Base-by-base conservation (phyloP, 148 eudicot genomes). In the Camellia sinensis region DNA sequence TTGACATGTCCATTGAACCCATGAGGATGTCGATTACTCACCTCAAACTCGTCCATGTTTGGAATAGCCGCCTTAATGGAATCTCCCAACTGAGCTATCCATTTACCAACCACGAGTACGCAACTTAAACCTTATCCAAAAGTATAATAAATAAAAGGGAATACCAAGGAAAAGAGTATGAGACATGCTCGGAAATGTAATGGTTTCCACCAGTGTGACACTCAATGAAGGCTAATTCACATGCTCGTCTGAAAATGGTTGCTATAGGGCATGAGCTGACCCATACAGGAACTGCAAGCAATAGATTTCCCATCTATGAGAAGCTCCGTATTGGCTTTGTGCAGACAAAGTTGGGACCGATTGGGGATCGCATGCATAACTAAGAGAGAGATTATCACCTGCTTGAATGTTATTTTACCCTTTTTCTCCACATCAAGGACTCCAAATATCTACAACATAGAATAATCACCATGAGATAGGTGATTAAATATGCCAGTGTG, bases 211-310 rank as follows among this genome's bases (percentile, higher is more conserved):
- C 64, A 50, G 21, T 69, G 29, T 82, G 83, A 71, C 89, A 86
- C 76, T 67, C 71, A 37, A 71, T 48, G 76, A 91, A 91, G 61
- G 89, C 90, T 50, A 76, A 52, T 80, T 87, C 92, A 75, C 94
- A 89, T 57, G 89, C 88, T 60, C 74, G 84, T 67, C 81, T 81
- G 75, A 91, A 91, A 83, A 62, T 56, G 89, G 92, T 74, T 91
- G 92, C 80, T 85, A 85, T 78, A 89, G 61, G 63, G 89, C 78
- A 82, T 86, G 82, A 63, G 89, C 84, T 60, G 94, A 89, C 29
- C 86, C 92, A 40, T 78, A 60, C 76, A 91, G 85, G 83, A 91
- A 91, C 94, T 91, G 87, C 69, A 80, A 74, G 7, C 11, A 71
- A 9, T 61, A n/a, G 11, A 59, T 52, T 12, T 66, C 46, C 11